Base-by-base conservation (phyloP, 2,329 filamentous ascomycete genomes). In the Juglanconis oblonga region DNA sequence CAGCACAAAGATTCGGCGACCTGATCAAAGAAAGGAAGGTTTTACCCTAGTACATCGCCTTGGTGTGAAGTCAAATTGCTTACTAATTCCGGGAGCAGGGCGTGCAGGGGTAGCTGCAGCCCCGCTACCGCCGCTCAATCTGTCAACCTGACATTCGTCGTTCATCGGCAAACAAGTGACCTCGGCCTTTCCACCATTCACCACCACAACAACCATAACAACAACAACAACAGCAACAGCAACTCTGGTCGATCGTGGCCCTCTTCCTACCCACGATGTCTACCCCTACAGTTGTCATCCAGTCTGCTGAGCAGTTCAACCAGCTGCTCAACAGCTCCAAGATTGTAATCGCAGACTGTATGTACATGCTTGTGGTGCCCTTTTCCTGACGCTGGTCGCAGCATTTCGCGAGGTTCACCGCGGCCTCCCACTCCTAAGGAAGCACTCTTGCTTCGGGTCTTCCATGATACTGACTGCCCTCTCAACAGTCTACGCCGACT, bases 291-390 rank as follows among this genome's bases (percentile, higher is more conserved):
- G 64, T 72, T 50, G 66, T 68, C 35, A 72, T 76, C 57, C 72
- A 75, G 70, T 84, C 82, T 61, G 76, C 78, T 66, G 78, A 79
- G 68, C 87, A 94, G 70, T 88, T 96, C 69, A 82, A 81, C 67
- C 76, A 78, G 36, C 76, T 95, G 62, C 81, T 97, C 63, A 83
- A 83, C 63, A 86, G 83, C 58, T 92, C 90, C 38, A 86, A 84
- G 66, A 85, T 97, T 62, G 91, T 98, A 47, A 88, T 98, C 57
- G 87, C 89, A 70, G 91, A 97, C 77, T 97, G 92, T 96, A 80
- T 83, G 91, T 81, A 62, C 58, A 50, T 47, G 60, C 31, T 61
- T 64, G 65, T 65, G 69, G 68, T 71, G 63, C 69, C 67, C 68
- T 31, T 31, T 31, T 11, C 45, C 45, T 31, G 9, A 5, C 10